phyloP scores from a whole-genome alignment of 2,329 filamentous ascomycete species.

The Clonostachys byssicola region DNA sequence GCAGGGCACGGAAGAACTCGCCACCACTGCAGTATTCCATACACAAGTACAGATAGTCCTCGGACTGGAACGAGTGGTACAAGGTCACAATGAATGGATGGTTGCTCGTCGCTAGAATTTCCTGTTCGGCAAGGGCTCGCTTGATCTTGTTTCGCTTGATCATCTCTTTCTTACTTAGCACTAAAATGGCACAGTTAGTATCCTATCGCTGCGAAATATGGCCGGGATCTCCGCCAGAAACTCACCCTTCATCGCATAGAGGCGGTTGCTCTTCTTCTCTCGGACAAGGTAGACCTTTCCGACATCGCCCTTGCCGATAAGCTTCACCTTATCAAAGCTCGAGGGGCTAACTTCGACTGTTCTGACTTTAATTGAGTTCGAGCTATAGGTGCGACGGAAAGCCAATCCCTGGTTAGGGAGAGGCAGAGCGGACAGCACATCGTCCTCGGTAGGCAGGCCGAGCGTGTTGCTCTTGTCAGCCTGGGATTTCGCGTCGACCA shows the following conservation, averaged over 20 bases:
- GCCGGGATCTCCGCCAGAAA: conserved; percentile 3
- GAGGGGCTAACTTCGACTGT: conserved; percentile 93
- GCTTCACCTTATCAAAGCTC: conserved; percentile 99
- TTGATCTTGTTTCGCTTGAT: conserved; percentile 99
- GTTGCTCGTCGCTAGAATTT: conserved; percentile 97
- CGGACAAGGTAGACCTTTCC: conserved; percentile 97
- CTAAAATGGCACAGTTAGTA: conserved; percentile 46
- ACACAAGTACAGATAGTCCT: conserved; percentile 97
- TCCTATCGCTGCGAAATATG: background rate
- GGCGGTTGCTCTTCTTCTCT: conserved; percentile 92
- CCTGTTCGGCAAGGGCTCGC: conserved; percentile 92
- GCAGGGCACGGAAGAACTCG: conserved; percentile 94
- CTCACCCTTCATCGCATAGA: conserved; percentile 98
- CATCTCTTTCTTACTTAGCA: conserved; percentile 99
- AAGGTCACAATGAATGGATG: conserved; percentile 98
- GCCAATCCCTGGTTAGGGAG: conserved; percentile 65
- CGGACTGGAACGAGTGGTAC: conserved; percentile 98
- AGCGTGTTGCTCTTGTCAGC: conserved; percentile 26
- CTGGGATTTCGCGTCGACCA: conserved; percentile 23
- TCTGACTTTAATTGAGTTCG: conserved; percentile 97
- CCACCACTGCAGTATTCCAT: conserved; percentile 99
- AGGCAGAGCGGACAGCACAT: conserved; percentile 58
- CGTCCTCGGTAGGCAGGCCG: conserved; percentile 38
- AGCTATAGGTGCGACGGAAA: conserved; percentile 95
- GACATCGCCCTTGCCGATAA: conserved; percentile 98